Conservation (phyloP, 1,284 basidiomycete species). For the Agroathelia rolfsii region DNA sequence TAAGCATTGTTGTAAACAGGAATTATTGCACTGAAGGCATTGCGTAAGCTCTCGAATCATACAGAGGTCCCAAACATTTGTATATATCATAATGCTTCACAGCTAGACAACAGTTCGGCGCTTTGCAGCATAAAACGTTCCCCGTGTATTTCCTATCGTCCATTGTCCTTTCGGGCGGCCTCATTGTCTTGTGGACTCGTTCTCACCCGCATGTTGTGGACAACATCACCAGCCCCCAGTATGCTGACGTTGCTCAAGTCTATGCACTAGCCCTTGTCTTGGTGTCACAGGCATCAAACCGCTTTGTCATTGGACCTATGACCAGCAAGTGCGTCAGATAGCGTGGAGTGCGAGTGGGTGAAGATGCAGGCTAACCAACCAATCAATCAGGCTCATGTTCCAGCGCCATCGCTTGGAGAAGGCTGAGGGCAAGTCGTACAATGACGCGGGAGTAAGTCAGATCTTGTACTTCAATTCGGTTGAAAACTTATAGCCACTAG, state of each 20-base stretch:
- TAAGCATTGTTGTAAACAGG: conserved; percentile 24
- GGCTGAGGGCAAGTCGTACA: conserved; percentile 60
- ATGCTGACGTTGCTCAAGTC: conserved; percentile 63
- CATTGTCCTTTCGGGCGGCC: conserved; percentile 40
- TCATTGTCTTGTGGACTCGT: conserved; percentile 54
- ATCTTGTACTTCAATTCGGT: conserved; percentile 3
- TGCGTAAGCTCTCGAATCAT: conserved; percentile 32
- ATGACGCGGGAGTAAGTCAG: conserved; percentile 46
- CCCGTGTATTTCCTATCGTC: conserved; percentile 68
- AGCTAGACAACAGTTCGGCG: conserved; percentile 68
- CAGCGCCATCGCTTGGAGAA: conserved; percentile 66
- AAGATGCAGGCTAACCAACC: background rate
- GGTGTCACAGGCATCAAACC: conserved; percentile 44
- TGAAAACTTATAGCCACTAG: conserved; percentile 24
- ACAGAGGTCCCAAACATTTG: conserved; percentile 2
- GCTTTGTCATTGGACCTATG: conserved; percentile 51
- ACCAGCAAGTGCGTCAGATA: conserved; percentile 56
- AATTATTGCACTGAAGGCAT: conserved; percentile 44
- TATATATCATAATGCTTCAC: conserved; percentile 4
- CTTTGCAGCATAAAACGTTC: conserved; percentile 65
- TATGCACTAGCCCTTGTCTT: conserved; percentile 47
- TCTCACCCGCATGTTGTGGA: conserved; percentile 53
- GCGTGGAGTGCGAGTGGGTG: no score
- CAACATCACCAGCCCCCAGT: conserved; percentile 34
- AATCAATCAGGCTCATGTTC: conserved; percentile 49